Percentiles rank a stretch among this genome's conserved stretches.
Conservation (phyloP, 2,329 filamentous ascomycete genomes). For the Pseudogymnoascus sp. region DNA sequence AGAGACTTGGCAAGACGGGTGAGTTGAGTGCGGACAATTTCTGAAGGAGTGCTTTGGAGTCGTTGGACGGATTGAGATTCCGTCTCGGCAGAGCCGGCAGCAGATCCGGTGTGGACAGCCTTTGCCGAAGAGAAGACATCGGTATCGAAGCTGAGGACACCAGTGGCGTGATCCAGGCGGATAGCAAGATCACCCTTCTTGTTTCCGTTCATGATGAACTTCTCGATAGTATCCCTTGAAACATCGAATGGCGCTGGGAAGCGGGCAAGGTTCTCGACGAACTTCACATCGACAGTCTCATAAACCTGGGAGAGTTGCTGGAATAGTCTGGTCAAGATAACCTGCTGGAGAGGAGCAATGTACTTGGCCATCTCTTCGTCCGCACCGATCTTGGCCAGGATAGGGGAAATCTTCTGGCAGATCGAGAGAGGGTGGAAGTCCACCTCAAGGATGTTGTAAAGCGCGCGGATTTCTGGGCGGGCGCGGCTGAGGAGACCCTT, state of each 20-base stretch:
- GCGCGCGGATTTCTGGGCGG: slow-evolving; percentile 86
- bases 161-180: slow-evolving; percentile 89
- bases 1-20: slow-evolving; percentile 85
- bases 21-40: slow-evolving; percentile 93
- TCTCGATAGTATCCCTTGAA: slow-evolving; percentile 83
- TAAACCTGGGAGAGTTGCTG: slow-evolving; percentile 99
- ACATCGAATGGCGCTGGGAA: slow-evolving; percentile 98
- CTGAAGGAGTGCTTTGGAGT: slow-evolving; percentile 92
- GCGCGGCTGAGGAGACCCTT: slow-evolving; percentile 91
- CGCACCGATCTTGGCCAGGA: slow-evolving; percentile 83
- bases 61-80: slow-evolving; percentile 83
- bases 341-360: slow-evolving; percentile 89
- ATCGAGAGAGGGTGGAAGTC: slow-evolving; percentile 99
- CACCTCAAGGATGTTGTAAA: slow-evolving; percentile 98
- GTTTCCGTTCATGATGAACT: slow-evolving; percentile 99
- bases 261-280: slow-evolving; percentile 86
- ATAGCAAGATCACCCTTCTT: slow-evolving; percentile 98
- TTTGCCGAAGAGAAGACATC: slow-evolving; percentile 98
- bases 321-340: slow-evolving; percentile 96
- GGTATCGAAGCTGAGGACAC: slow-evolving; percentile 92
- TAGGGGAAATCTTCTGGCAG: slow-evolving; percentile 97
- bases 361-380: slow-evolving; percentile 98
- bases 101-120: slow-evolving; percentile 76
- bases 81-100: slow-evolving; percentile 76
- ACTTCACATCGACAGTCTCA: slow-evolving; percentile 90